These are phyloP conservation scores for Fusarium ambrosium DNA, from an alignment of 2,329 filamentous ascomycete species.

Conservation along the genomic window DNA sequence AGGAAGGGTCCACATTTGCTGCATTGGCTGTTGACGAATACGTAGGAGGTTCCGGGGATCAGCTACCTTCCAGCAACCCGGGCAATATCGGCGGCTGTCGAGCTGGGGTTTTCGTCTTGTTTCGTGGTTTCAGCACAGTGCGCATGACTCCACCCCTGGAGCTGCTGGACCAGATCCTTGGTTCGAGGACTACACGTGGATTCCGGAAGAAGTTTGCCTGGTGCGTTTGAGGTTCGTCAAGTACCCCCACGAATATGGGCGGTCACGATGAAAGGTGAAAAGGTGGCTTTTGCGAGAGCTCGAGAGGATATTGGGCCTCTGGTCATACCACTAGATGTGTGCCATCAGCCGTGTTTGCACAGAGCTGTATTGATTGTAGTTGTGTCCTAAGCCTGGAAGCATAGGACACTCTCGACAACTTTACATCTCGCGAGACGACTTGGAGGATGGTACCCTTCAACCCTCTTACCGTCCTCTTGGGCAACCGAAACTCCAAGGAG, in stretches of 20 bases:
- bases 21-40: constrained; percentile 24
- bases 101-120: constrained; percentile 1
- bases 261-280: not conserved
- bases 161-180: constrained; percentile 19
- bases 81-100: constrained; percentile 16
- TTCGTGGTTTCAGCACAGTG: constrained; percentile 21
- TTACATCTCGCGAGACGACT: not conserved
- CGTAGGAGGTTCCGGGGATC: constrained; percentile 19
- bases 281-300: not conserved
- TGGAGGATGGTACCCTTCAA: not conserved
- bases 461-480: constrained; percentile 17
- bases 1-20: constrained; percentile 19
- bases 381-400: not conserved
- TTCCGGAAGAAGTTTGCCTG: not conserved
- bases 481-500: constrained; percentile 9
- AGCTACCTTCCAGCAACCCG: constrained; percentile 15
- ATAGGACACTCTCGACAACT: not conserved
- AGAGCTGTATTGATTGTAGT: not conserved
- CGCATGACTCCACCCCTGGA: constrained; percentile 11
- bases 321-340: not conserved
- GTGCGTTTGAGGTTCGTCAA: not conserved
- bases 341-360: not conserved
- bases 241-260: not conserved
- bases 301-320: not conserved
- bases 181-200: constrained; percentile 15